Base-by-base conservation (phyloP, 2,329 filamentous ascomycete genomes). In the Arthrobotrys musiformis region DNA sequence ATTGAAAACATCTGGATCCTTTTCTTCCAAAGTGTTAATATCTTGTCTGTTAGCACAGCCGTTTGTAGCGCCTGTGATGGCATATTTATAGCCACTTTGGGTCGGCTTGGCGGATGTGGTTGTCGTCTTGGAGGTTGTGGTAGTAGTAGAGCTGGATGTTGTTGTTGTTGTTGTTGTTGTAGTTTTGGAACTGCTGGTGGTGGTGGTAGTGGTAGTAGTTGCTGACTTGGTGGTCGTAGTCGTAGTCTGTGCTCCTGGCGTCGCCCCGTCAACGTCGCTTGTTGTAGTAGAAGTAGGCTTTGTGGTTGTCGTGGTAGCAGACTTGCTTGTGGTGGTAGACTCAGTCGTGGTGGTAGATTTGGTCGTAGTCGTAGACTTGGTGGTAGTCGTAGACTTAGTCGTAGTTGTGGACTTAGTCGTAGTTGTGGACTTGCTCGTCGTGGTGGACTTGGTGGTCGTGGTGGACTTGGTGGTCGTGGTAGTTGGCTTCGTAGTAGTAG, bases 1-100 rank as follows among this genome's bases (percentile, higher is more conserved):
- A 30, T 73, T 73, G 33, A 73, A 73, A 13, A 63, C 42, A 54
- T 73, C 69, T 4, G 69, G 69, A 30, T 73, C 60, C 7, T 42
- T 28, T 7, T 26, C 7, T 35, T 73, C 60, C 50, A 73, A 52
- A 1, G 37, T 44, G 15, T 61, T 35, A 37, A 73, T 73, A 22
- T 67, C 48, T 46, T 52, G 52, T 28, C 69, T 28, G 11, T 73
- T 54, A 26, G 35, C 50, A 30, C 69, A 73, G 8, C 68, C 68
- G 24, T 58, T 48, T 4, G 40, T 22, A 9, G 60, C 58, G 1
- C 68, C 68, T 3, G 22, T 26, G n/a, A 72, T n/a, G 13, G 68
- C 33, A 33, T 33, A 70, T 17, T 58, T 17, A 30, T 58, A 26
- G 33, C 56, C 50, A 11, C 37, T 26, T 24, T 2, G 54, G 11